Percentiles rank a stretch among this genome's conserved stretches.
These are phyloP conservation scores for Pythium aristosporum DNA, from an alignment of 352 stramenopile species.

Conservation along the genomic window DNA sequence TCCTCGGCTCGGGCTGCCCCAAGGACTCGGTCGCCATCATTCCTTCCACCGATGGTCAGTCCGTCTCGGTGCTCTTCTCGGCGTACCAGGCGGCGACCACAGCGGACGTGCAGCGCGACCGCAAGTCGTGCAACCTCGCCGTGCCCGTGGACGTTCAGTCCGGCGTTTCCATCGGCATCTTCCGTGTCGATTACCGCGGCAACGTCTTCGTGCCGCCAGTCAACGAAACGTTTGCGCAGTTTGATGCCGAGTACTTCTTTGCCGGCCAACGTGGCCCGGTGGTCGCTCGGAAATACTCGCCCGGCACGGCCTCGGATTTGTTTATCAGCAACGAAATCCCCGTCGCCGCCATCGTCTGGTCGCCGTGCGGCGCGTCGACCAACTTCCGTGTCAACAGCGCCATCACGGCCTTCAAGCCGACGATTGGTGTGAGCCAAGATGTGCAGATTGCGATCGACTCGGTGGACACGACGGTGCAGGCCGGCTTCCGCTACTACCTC, in stretches of 20 bases:
- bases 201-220: constrained; percentile 39
- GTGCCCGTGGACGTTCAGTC: constrained; percentile 41
- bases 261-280: constrained; percentile 39
- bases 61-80: constrained; percentile 39
- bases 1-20: constrained; percentile 36
- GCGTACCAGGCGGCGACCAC: constrained; percentile 31
- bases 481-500: constrained; percentile 51
- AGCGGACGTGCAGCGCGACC: constrained; percentile 29
- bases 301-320: constrained; percentile 37
- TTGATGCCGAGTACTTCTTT: constrained; percentile 58
- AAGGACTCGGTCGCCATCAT: constrained; percentile 31
- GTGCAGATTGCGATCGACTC: constrained; percentile 54
- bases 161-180: constrained; percentile 30
- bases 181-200: constrained; percentile 48
- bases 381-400: constrained; percentile 58
- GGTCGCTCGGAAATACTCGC: constrained; percentile 27
- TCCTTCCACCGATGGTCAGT: constrained; percentile 30
- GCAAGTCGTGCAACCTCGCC: constrained; percentile 41
- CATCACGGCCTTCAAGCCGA: constrained; percentile 41
- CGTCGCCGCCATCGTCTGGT: constrained; percentile 48
- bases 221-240: constrained; percentile 38
- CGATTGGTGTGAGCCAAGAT: constrained; percentile 26
- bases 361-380: constrained; percentile 43
- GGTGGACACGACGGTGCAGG: constrained; percentile 46
- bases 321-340: constrained; percentile 48